These are phyloP conservation scores for Aureobasidium melanogenum DNA, from an alignment of 2,329 filamentous ascomycete genomes.

Conservation along the genomic window DNA sequence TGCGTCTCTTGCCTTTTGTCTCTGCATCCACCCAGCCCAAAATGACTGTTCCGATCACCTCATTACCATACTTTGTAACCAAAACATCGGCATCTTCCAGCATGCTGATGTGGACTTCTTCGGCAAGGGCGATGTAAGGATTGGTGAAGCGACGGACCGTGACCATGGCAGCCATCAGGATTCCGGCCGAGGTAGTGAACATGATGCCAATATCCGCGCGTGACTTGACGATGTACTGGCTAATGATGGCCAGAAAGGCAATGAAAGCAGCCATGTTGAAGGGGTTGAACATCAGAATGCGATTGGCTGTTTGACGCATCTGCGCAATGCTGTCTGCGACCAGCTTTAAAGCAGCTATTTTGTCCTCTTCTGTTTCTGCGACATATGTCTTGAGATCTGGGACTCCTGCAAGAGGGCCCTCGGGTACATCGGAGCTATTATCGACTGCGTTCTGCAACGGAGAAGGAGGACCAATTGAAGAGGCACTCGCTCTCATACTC, in stretches of 20 bases:
- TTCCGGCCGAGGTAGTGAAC: slow-evolving; percentile 50
- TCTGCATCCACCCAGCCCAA: slow-evolving; percentile 52
- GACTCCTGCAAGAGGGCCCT: slow-evolving; percentile 43
- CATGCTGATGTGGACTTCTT: slow-evolving; percentile 55
- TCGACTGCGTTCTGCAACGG: slow-evolving; percentile 27
- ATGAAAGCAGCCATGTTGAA: slow-evolving; percentile 35
- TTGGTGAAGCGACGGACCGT: slow-evolving; percentile 51
- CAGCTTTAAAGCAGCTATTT: slow-evolving; percentile 59
- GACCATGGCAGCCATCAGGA: slow-evolving; percentile 56
- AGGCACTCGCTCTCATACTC: slow-evolving; percentile 35
- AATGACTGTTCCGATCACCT: slow-evolving; percentile 63
- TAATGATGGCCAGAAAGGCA: slow-evolving; percentile 30
- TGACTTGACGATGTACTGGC: slow-evolving; percentile 30
- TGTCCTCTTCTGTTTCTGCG: slow-evolving; percentile 45
- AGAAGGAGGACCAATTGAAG: slow-evolving; percentile 42
- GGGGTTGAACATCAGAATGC: slow-evolving; percentile 55
- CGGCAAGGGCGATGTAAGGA: slow-evolving; percentile 56
- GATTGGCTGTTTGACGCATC: slow-evolving; percentile 62
- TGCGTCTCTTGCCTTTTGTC: slow-evolving; percentile 37
- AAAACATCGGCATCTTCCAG: slow-evolving; percentile 43
- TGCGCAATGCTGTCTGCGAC: slow-evolving; percentile 76
- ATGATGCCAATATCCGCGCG: slow-evolving; percentile 45
- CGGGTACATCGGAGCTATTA: slow-evolving; percentile 23
- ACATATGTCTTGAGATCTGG: slow-evolving; percentile 56
- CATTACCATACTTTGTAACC: slow-evolving; percentile 57